Evolutionary conservation across 371 early-diverging fungal species (phyloP), one percentile per base, ranked within the genome.

Genomic region (Sanchytrium tribonematis): DNA sequence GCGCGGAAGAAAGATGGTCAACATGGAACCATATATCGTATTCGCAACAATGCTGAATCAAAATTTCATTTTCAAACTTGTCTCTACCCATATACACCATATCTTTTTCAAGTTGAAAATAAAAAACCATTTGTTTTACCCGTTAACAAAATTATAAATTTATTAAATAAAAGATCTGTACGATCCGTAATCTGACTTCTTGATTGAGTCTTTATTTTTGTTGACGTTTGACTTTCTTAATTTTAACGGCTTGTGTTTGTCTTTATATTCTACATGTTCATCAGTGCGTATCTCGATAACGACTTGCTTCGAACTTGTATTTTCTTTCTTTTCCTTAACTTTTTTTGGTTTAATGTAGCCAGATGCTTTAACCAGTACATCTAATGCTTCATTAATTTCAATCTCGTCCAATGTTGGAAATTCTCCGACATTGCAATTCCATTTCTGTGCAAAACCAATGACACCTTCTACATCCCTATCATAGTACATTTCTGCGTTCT

Each of bases 391-490:
- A 72, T 87, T 83, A 16, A 86, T 80, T 71, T 93, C 92, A 17
- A 84, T 75, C 31, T 82, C 80, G 75, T 96, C 94, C 74, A 85
- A 83, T 30, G 96, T 96, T 76, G 87, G 94, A 68, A 91, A 77
- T 65, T 80, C 76, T 73, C 88, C 87, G 77, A 93, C 93, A 72
- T 93, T 95, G 30, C 83, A 81, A 74, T 87, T 94, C 31, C 92
- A 83, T 69, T 84, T 84, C 72, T 83, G 81, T 83, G 98, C 98
- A 75, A 91, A 98, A 0, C 79, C 82, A 30, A 94, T 85, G 71
- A 98, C 90, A 83, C 98, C 97, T 70, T 96, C 87, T 22, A 96
- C 91, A 80, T 99, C 99, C 68, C 99, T 88, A 77, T 97, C 88
- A 72, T 98, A 95, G 76, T 97, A 87, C 80, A 80, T 87, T 79